Evolutionary conservation across 495 filamentous ascomycete species (phyloP).

Genomic region (Filosporella fistucella): DNA sequence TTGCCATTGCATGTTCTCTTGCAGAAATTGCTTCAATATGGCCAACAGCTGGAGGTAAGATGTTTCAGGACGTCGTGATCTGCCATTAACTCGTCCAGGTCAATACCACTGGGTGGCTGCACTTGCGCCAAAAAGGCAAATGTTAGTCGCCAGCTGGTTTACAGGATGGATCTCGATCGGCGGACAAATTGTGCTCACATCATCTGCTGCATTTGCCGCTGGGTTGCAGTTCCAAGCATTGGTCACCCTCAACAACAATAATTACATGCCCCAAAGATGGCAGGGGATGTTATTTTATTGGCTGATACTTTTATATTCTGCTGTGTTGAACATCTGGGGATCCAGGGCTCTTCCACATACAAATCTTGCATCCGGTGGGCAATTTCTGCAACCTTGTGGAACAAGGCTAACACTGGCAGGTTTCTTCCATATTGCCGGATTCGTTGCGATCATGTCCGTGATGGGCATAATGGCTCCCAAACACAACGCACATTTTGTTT

Average conservation of each 20-base stretch:
- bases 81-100: conserved; percentile 32
- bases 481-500: conserved; percentile 38
- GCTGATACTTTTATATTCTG: conserved; percentile 34
- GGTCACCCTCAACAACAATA: conserved; percentile 35
- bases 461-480: conserved; percentile 38
- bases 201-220: conserved; percentile 33
- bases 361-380: conserved; percentile 26
- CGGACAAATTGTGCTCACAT: conserved; percentile 28
- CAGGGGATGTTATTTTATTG: conserved; percentile 44
- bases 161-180: conserved; percentile 33
- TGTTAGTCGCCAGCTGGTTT: conserved; percentile 39
- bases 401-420: conserved; percentile 24
- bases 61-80: background rate
- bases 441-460: conserved; percentile 36
- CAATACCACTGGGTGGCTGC: conserved; percentile 44
- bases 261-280: conserved; percentile 37
- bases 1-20: conserved; percentile 19
- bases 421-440: conserved; percentile 40
- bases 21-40: conserved; percentile 35
- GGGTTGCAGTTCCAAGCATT: conserved; percentile 41
- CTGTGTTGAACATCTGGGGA: conserved; percentile 39
- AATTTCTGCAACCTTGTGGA: background rate
- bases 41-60: conserved; percentile 14
- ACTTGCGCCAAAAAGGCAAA: conserved; percentile 32
- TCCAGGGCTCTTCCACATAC: conserved; percentile 35